These are phyloP conservation scores for Candida freyschussii DNA, from an alignment of 1,139 yeast genomes.

Conservation along the genomic window DNA sequence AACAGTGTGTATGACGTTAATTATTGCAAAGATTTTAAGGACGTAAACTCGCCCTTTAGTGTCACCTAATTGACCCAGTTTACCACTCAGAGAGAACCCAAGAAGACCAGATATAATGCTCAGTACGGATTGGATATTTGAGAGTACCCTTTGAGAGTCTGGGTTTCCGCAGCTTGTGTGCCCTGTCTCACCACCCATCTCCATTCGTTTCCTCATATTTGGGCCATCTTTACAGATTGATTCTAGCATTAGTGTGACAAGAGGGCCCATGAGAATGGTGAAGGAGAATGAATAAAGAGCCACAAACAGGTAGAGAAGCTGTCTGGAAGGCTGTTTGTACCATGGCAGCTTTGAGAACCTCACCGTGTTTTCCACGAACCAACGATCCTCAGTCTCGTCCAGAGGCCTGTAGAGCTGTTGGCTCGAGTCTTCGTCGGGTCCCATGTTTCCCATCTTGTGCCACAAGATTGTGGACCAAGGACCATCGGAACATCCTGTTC, in stretches of 20 bases:
- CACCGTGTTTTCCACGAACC: slow-evolving; percentile 4
- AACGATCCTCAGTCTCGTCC: slow-evolving; percentile 4
- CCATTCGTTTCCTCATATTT: slow-evolving; percentile 8
- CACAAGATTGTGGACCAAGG: too few relatives aligned
- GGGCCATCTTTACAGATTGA: slow-evolving; percentile 8
- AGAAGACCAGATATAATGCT: slow-evolving; percentile 21
- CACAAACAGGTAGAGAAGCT: slow-evolving; percentile 7
- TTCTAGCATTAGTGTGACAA: slow-evolving; percentile 15
- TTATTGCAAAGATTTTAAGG: slow-evolving; percentile 17
- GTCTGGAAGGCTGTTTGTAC: slow-evolving; percentile 12
- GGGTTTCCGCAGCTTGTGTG: slow-evolving; percentile 2
- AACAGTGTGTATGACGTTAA: slow-evolving; percentile 14
- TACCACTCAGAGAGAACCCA: slow-evolving; percentile 23
- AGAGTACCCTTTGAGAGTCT: slow-evolving; percentile 16
- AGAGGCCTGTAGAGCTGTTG: too few relatives aligned
- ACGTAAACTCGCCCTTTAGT: slow-evolving; percentile 23
- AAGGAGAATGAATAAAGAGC: slow-evolving; percentile 13
- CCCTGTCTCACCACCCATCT: slow-evolving; percentile 11
- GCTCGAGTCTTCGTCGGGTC: too few relatives aligned
- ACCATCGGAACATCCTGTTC: too few relatives aligned
- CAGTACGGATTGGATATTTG: slow-evolving; percentile 19
- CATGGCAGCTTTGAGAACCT: slow-evolving; percentile 6
- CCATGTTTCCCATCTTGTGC: too few relatives aligned
- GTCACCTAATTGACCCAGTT: slow-evolving; percentile 25
- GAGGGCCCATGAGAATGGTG: slow-evolving; percentile 15